These are phyloP conservation scores for Mediolabrus comicus DNA, from an alignment of 108 stramenopile genomes.

Conservation along the genomic window DNA sequence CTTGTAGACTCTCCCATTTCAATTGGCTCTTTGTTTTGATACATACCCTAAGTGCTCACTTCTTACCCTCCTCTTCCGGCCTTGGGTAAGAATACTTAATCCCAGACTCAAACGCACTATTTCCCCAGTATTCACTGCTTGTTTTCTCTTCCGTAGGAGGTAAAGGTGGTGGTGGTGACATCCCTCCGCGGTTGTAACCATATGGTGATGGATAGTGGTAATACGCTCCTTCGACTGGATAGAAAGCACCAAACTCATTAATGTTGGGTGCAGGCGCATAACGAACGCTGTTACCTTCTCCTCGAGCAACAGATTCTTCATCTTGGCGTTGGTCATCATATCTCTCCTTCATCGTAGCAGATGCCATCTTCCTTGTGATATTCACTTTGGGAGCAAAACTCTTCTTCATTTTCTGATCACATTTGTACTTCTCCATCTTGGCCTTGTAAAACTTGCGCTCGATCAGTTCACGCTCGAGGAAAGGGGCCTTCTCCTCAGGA, in stretches of 20 bases:
- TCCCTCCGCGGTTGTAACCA: neutral
- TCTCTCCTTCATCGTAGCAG: neutral
- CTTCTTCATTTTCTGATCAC: slow-evolving; percentile 29
- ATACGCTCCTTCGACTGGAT: neutral
- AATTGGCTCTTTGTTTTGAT: too few species aligned
- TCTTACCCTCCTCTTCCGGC: slow-evolving; percentile 3
- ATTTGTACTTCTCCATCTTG: slow-evolving; percentile 32
- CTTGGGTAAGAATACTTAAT: slow-evolving; percentile 25
- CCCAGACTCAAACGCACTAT: neutral
- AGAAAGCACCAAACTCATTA: neutral
- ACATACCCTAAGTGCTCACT: too few species aligned
- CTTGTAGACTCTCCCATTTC: too few species aligned
- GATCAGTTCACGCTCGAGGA: slow-evolving; percentile 29
- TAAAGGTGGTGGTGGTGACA: neutral
- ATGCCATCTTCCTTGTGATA: neutral
- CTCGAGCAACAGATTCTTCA: slow-evolving; percentile 9
- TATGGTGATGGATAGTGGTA: neutral
- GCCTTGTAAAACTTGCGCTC: slow-evolving; percentile 36
- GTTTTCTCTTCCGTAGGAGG: neutral
- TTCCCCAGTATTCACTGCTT: neutral
- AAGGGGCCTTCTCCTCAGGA: slow-evolving; percentile 23
- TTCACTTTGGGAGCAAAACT: slow-evolving; percentile 9
- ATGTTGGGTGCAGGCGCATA: slow-evolving; percentile 1
- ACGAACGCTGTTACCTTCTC: neutral
- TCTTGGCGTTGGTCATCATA: slow-evolving; percentile 26